Conservation (phyloP, 192 early-diverging fungal species). For the Coemansia sp. region DNA sequence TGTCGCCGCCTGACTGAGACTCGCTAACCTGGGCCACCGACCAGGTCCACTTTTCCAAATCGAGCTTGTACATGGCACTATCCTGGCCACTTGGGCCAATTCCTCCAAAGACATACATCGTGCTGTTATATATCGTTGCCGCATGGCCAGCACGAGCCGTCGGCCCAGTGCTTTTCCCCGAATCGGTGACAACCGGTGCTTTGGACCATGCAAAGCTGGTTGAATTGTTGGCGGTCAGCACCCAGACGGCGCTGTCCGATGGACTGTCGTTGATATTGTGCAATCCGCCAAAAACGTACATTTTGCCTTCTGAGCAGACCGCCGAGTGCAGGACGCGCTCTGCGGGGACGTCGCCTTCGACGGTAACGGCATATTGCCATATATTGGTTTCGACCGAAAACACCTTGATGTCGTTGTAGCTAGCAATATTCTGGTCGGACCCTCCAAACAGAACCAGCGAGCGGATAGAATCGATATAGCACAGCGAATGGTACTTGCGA, state of each 20-base stretch:
- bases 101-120: slow-evolving; percentile 69
- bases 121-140: slow-evolving; percentile 56
- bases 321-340: slow-evolving; percentile 63
- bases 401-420: slow-evolving; percentile 55
- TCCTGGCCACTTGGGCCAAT: slow-evolving; percentile 56
- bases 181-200: slow-evolving; percentile 34
- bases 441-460: slow-evolving; percentile 67
- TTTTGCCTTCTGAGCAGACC: slow-evolving; percentile 60
- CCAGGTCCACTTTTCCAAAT: slow-evolving; percentile 63
- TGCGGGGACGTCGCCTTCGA: slow-evolving; percentile 49
- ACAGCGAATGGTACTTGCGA: slow-evolving; percentile 56
- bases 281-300: slow-evolving; percentile 67
- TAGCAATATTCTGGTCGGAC: slow-evolving; percentile 46
- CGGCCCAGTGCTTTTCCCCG: slow-evolving; percentile 43
- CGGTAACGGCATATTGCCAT: slow-evolving; percentile 54
- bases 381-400: slow-evolving; percentile 53
- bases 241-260: slow-evolving; percentile 54
- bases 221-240: slow-evolving; percentile 25
- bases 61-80: slow-evolving; percentile 62
- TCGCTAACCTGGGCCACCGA: slow-evolving; percentile 7
- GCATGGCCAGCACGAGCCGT: slow-evolving; percentile 62
- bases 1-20: background rate
- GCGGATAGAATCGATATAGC: slow-evolving; percentile 55
- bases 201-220: slow-evolving; percentile 42
- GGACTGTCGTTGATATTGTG: slow-evolving; percentile 30